Evolutionary conservation across 2,329 filamentous ascomycete species (phyloP).

Genomic region (Didymella lethalis): DNA sequence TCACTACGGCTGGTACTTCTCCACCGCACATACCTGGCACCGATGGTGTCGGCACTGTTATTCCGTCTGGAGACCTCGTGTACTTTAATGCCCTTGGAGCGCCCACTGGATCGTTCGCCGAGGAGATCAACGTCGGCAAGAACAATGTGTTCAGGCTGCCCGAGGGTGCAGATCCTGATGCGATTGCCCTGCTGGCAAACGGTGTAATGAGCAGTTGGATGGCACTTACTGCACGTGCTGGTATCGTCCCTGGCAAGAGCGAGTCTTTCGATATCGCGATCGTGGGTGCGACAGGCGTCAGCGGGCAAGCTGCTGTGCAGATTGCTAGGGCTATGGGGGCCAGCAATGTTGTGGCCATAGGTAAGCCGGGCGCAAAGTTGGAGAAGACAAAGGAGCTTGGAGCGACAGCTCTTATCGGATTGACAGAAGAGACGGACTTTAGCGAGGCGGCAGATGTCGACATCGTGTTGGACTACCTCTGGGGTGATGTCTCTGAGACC

Average conservation of each 20-base stretch:
- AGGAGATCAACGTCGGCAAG: conserved; percentile 59
- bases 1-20: conserved; percentile 56
- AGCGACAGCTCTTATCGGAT: conserved; percentile 58
- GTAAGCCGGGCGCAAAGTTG: conserved; percentile 57
- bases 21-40: conserved; percentile 63
- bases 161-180: conserved; percentile 56
- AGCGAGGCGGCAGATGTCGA: conserved; percentile 58
- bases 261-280: conserved; percentile 60
- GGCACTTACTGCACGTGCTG: conserved; percentile 59
- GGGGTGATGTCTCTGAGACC: conserved; percentile 49
- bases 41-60: conserved; percentile 61
- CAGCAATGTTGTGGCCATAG: conserved; percentile 60
- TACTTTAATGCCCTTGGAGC: conserved; percentile 58
- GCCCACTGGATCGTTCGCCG: conserved; percentile 56
- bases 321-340: conserved; percentile 61
- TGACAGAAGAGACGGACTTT: conserved; percentile 62
- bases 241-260: conserved; percentile 41
- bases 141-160: conserved; percentile 54
- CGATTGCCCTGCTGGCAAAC: conserved; percentile 63
- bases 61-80: conserved; percentile 57
- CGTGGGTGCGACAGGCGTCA: conserved; percentile 62
- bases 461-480: conserved; percentile 66
- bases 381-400: conserved; percentile 47
- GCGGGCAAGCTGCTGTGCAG: conserved; percentile 60
- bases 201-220: conserved; percentile 66